Base-by-base conservation (phyloP, 768 basidiomycete species). In the Pholiota molesta region DNA sequence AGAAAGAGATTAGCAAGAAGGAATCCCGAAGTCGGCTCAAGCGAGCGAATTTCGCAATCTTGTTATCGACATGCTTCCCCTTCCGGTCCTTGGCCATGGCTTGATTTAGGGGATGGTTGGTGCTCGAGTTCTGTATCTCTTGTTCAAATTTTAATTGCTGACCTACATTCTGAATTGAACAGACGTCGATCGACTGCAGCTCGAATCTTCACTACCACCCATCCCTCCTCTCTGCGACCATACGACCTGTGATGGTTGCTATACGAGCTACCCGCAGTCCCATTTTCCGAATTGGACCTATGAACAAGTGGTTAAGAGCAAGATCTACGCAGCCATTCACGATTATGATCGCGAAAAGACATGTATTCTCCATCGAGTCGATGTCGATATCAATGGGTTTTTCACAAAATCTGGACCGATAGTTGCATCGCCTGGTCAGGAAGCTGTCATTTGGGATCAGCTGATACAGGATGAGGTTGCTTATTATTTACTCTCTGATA, bases 271-370 rank as follows among this genome's bases (percentile, higher is more conserved):
- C 60, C 81, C 81, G 4, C 77, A 81, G 49, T 80, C 80, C 7
- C 72, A 71, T 37, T 88, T 84, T 63, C 84, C 83, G 14, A 87
- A 86, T 60, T 86, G 86, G 86, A 86, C 83, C 0, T 63, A 69
- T 9, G 66, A 67, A 11, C 85, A 86, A 62, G 75, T 80, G 5
- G 64, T 65, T 40, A 76, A 77, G 57, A 80, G 80, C 66, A 74
- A 75, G 58, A 81, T 83, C 39, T 67, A 69, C 17, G 66, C 64
- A 14, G 80, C 78, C 0, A 76, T 81, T 29, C 55, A 64, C 2
- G 70, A 78, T 10, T 77, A 78, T 60, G 59, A 74, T 56, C 68
- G 53, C 29, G 61, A 68, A 0, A 57, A 31, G 2, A 66, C 66
- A 1, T 79, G 77, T 42, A 66, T 63, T 11, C 72, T 80, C 42